Base-by-base conservation (phyloP, 495 filamentous ascomycete genomes). In the Lasiosphaeria hispida region DNA sequence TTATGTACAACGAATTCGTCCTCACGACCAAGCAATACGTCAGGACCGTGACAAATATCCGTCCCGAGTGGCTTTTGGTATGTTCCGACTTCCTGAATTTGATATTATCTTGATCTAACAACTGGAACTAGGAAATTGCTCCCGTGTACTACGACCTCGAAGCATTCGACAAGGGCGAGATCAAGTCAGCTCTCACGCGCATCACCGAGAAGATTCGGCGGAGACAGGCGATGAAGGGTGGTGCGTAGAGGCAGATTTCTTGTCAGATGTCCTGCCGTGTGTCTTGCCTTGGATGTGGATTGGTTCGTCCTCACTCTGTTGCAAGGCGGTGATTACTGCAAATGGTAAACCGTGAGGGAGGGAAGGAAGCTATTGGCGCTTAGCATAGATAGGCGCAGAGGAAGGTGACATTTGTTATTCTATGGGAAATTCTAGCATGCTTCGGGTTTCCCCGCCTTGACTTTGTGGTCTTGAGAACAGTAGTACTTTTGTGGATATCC, bases 1-100 rank as follows among this genome's bases (percentile, higher is more conserved):
- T 99, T 33, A 76, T 99, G 1, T 99, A 99, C 72, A 96, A 99
- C 67, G 94, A 99, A 71, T 99, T 97, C 64, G 95, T 97, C 4
- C 84, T 99, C 55, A 99, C 94, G 0, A 91, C 86, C 8, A 97
- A 97, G 81, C 95, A 97, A 72, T 99, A 95, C 57, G 81, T 89
- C 37, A 70, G 86, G 34, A 89, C 83, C 6, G 82, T 87, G 40
- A 89, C 85, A 14, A 77, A 81, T 10, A 83, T 89, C 34, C 80
- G 79, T 56, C 81, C 84, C 1, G 90, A 94, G 65, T 99, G 94
- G 94, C 80, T 99, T 50, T 70, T 97, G 74, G 91, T 95, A 80
- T 72, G 90, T 85, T 48, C 9, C 41, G 39, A 19, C 10, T 52
- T 48, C 7, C 15, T 59, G 41, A 30, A n/a, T 1, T 14, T 23